Evolutionary conservation across 169 alveolate species (phyloP).

Genomic region (Sarcocystis neurona): DNA sequence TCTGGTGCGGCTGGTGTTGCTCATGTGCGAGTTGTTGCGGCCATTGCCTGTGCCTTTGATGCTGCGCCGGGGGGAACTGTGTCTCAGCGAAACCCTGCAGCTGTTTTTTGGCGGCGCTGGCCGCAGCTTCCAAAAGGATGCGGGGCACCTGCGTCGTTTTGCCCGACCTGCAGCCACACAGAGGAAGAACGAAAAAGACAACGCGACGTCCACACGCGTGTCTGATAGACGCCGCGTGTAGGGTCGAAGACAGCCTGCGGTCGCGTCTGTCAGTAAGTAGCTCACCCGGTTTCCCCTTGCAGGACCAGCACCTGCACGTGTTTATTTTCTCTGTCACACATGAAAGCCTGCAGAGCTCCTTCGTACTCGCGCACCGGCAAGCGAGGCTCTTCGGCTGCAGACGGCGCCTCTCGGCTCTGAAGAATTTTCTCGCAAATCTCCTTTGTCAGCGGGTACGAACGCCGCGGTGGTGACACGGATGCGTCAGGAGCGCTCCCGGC

Average conservation of each 20-base stretch:
- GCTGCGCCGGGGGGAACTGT: constrained; percentile 6
- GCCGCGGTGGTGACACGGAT: neutral
- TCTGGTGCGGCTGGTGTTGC: too few relatives aligned
- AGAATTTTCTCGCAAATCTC: neutral
- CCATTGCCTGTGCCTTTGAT: neutral
- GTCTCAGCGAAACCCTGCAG: neutral
- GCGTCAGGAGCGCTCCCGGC: neutral
- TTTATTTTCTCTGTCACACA: neutral
- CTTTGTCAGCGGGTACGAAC: neutral
- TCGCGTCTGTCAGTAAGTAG: neutral
- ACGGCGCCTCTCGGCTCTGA: neutral
- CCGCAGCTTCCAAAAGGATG: constrained; percentile 84
- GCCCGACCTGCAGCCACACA: constrained; percentile 81
- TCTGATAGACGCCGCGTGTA: neutral
- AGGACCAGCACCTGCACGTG: neutral
- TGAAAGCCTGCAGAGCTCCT: neutral
- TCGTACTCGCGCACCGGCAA: neutral
- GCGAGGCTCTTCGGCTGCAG: neutral
- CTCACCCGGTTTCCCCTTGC: constrained; percentile 21
- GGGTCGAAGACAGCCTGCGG: neutral
- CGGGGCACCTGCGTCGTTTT: constrained; percentile 93
- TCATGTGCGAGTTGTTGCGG: too few relatives aligned
- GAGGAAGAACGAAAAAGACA: neutral
- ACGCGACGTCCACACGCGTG: too few relatives aligned
- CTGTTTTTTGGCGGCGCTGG: constrained; percentile 30